These are phyloP conservation scores for Tinospora cordifolia DNA, from an alignment of 164 flowering plant species.

Conservation along the genomic window DNA sequence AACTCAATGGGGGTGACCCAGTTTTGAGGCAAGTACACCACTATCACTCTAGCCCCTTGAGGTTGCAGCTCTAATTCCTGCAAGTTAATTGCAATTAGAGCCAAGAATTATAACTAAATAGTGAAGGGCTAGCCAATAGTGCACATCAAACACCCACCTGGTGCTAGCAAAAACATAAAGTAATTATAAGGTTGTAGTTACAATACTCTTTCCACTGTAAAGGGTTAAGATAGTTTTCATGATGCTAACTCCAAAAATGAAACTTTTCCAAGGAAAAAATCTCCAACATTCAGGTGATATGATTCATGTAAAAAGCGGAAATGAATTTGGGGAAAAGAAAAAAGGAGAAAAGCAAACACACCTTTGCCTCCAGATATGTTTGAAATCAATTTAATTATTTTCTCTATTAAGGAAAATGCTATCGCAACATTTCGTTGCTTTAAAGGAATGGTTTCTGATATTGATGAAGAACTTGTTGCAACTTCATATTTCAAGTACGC, in stretches of 20 bases:
- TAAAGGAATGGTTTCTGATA: conserved; percentile 30
- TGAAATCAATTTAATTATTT: conserved; percentile 65
- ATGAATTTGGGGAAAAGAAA: background rate
- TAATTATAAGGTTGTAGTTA: background rate
- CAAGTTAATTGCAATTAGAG: no score
- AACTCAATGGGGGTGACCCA: no score
- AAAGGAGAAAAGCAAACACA: conserved; percentile 15
- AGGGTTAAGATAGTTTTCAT: background rate
- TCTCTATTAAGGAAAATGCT: conserved; percentile 69
- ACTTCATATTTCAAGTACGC: conserved; percentile 81
- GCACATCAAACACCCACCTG: background rate
- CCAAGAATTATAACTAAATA: background rate
- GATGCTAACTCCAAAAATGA: background rate
- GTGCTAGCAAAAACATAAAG: background rate
- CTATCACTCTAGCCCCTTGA: no score
- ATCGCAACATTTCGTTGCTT: conserved; percentile 58
- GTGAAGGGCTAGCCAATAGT: background rate
- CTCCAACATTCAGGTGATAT: background rate
- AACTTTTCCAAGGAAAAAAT: background rate
- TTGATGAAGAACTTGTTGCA: conserved; percentile 37
- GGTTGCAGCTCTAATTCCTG: no score
- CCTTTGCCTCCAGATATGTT: conserved; percentile 45
- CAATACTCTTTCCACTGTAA: background rate
- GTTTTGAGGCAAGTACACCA: no score
- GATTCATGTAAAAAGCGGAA: background rate